phyloP scores from a whole-genome alignment of 352 stramenopile species.

The Globisporangium rhizosaccharum region DNA sequence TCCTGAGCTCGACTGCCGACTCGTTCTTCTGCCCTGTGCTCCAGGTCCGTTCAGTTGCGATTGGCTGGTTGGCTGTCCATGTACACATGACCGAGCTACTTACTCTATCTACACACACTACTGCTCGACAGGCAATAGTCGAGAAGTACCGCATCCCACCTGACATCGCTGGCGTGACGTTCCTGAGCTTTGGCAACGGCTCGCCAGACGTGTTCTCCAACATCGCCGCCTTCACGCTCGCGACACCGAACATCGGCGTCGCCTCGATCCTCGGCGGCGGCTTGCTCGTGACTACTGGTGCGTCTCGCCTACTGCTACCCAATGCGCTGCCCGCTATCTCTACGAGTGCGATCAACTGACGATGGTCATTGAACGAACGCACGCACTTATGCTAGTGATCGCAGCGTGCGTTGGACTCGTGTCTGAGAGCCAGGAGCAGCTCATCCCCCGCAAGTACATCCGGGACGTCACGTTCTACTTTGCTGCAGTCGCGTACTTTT shows the following conservation, averaged over 20 bases:
- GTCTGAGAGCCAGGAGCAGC: conserved; percentile 61
- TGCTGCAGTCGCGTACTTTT: conserved; percentile 58
- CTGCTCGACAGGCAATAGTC: conserved; percentile 21
- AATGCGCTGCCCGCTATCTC: neutral
- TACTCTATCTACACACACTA: neutral
- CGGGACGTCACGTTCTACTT: conserved; percentile 78
- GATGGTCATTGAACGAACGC: neutral
- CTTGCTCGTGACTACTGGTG: conserved; percentile 64
- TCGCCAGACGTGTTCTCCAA: conserved; percentile 80
- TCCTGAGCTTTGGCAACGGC: conserved; percentile 78
- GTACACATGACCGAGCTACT: neutral
- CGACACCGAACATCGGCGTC: conserved; percentile 64
- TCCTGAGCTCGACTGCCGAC: conserved; percentile 78
- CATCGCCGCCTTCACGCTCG: conserved; percentile 59
- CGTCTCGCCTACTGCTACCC: neutral
- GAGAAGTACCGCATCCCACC: conserved; percentile 73
- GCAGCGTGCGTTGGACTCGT: conserved; percentile 63
- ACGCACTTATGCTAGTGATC: conserved; percentile 30
- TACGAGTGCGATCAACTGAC: no score
- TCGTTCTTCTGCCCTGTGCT: conserved; percentile 77
- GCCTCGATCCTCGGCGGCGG: conserved; percentile 65
- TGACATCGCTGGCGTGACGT: conserved; percentile 69
- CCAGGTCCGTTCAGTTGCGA: conserved; percentile 25
- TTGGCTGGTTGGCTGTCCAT: neutral
- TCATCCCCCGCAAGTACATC: conserved; percentile 71